phyloP scores from a whole-genome alignment of 305 asterid species.

The Rubia peregrina region DNA sequence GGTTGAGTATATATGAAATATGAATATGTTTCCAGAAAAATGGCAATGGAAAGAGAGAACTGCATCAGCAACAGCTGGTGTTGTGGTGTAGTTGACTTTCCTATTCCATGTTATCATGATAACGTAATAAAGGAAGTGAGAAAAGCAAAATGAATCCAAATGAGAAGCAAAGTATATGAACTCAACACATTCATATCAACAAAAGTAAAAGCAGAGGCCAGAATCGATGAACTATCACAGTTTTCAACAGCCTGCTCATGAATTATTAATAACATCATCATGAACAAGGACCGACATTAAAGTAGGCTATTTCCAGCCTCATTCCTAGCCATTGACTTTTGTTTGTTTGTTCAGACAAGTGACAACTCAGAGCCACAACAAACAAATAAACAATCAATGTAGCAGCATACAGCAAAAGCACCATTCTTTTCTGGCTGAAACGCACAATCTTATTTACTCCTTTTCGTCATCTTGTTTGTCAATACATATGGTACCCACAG shows the following conservation, averaged over 20 bases:
- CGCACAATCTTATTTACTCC: not conserved
- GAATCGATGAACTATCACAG: not conserved
- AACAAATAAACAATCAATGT: not conserved
- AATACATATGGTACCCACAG: not conserved
- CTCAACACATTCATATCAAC: not conserved
- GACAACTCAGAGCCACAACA: not conserved
- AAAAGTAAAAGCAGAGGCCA: conserved; percentile 1
- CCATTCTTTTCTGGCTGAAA: not conserved
- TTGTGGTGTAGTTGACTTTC: not conserved
- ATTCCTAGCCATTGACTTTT: not conserved
- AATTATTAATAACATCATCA: not conserved
- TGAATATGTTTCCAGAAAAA: not conserved
- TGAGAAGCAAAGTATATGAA: not conserved
- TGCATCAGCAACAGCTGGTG: not conserved
- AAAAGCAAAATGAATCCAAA: too few relatives aligned
- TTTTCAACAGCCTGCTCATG: not conserved
- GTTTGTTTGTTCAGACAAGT: not conserved
- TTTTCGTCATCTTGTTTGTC: not conserved
- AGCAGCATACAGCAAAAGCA: not conserved
- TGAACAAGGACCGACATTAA: not conserved
- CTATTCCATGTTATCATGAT: not conserved
- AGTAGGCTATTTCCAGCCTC: not conserved
- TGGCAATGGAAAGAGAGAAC: not conserved
- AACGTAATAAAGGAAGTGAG: too few relatives aligned
- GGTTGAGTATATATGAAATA: not conserved